Evolutionary conservation across 169 alveolate genomes (phyloP), one percentile per base, ranked within the genome.

Genomic region (Plasmodium gonderi): DNA sequence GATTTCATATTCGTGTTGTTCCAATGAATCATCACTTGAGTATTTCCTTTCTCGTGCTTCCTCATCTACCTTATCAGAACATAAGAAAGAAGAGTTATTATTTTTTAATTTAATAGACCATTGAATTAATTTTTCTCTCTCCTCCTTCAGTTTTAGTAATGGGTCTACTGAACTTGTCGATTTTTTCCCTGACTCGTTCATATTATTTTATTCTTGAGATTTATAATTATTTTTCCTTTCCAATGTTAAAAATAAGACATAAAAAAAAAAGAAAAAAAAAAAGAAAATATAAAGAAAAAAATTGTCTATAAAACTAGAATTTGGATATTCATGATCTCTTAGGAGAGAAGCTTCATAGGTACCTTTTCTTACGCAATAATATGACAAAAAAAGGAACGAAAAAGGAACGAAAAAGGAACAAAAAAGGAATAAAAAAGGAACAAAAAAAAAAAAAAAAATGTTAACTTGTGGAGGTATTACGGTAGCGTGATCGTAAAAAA

Each of bases 81-180:
- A 65, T 72, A 85, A 17, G 17, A 85, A 75, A 42, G 92, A 85
- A 4, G 87, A 54, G 45, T 74, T 85, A 85, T 85, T 85, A 74
- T 75, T 85, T 64, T 85, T 85, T 54, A 85, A 75, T 77, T 85
- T 85, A 6, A 6, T 75, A 11, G 92, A 85, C 92, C 92, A 85
- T 36, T 85, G 92, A n/a, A 85, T 85, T 85, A 85, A 29, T 74
- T 74, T 74, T 31, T 85, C 92, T 51, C 92, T 85, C 36, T 85
- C 92, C 45, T 85, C 85, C 68, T 85, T 85, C 26, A 85, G 51
- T 44, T 85, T 85, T 60, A 8, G 12, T 33, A 85, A 26, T 44
- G 92, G 87, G n/a, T 85, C 92, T 20, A 20, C 23, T 26, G 23
- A 3, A 8, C 67, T 44, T 44, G 31, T 68, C 69, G 74, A n/a